These are phyloP conservation scores for Mediolabrus comicus DNA, from an alignment of 108 stramenopile species.

Conservation along the genomic window DNA sequence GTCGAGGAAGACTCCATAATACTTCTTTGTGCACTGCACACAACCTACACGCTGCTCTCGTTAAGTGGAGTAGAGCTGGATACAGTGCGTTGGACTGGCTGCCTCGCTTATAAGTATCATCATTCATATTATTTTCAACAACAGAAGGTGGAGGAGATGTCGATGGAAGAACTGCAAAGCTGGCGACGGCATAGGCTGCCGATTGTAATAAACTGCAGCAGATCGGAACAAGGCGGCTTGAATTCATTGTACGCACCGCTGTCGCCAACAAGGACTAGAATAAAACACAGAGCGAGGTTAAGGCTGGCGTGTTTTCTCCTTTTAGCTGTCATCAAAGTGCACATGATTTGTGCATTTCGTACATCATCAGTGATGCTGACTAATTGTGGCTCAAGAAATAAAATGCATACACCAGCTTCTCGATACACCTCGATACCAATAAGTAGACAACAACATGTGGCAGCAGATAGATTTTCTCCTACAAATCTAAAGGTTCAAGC, in stretches of 20 bases:
- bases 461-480: background rate
- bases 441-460: background rate
- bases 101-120: too few relatives aligned
- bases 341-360: background rate
- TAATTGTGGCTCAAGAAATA: background rate
- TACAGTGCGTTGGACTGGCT: too few relatives aligned
- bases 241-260: background rate
- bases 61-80: too few relatives aligned
- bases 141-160: background rate
- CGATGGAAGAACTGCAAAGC: background rate
- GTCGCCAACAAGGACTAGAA: background rate
- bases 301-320: background rate
- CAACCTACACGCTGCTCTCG: too few relatives aligned
- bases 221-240: background rate
- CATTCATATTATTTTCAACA: too few relatives aligned
- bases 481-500: background rate
- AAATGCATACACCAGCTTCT: background rate
- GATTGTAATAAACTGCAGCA: background rate
- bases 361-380: background rate
- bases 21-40: too few relatives aligned
- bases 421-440: background rate
- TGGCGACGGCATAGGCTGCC: background rate
- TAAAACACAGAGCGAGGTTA: background rate
- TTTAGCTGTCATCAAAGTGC: background rate
- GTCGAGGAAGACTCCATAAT: too few relatives aligned